phyloP scores from a whole-genome alignment of 257 asterid genomes.

The Fraxinus americana region DNA sequence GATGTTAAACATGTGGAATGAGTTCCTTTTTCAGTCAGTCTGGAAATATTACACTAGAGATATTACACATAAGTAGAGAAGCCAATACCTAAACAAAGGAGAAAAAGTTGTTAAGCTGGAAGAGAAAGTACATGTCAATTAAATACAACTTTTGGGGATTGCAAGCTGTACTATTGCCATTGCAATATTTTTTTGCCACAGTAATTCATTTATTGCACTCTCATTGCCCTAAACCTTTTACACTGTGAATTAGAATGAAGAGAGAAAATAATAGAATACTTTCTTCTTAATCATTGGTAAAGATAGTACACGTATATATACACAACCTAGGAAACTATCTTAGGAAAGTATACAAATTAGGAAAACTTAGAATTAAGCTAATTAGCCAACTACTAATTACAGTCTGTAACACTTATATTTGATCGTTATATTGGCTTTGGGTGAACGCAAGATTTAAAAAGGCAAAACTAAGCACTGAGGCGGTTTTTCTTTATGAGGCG shows the following conservation, averaged over 20 bases:
- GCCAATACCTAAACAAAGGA: background rate
- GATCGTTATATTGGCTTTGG: background rate
- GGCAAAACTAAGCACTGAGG: too few relatives aligned
- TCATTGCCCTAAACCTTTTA: background rate
- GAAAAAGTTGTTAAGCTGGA: background rate
- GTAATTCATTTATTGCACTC: background rate
- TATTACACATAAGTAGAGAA: background rate
- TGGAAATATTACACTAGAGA: background rate
- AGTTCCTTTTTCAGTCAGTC: background rate
- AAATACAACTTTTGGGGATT: background rate
- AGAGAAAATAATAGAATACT: too few relatives aligned
- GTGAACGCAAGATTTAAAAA: background rate
- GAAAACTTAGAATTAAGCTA: too few relatives aligned
- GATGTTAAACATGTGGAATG: background rate
- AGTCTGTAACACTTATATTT: too few relatives aligned
- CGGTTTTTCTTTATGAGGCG: too few relatives aligned
- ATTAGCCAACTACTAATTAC: too few relatives aligned
- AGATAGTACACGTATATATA: too few relatives aligned
- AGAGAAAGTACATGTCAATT: background rate
- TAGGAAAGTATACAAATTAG: too few relatives aligned
- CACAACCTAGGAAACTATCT: too few relatives aligned
- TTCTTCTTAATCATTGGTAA: too few relatives aligned
- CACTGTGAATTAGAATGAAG: too few relatives aligned
- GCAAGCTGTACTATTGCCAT: background rate
- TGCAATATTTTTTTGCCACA: background rate